These are phyloP conservation scores for Hygrophila difformis DNA, from an alignment of 257 asterid genomes.

Conservation along the genomic window DNA sequence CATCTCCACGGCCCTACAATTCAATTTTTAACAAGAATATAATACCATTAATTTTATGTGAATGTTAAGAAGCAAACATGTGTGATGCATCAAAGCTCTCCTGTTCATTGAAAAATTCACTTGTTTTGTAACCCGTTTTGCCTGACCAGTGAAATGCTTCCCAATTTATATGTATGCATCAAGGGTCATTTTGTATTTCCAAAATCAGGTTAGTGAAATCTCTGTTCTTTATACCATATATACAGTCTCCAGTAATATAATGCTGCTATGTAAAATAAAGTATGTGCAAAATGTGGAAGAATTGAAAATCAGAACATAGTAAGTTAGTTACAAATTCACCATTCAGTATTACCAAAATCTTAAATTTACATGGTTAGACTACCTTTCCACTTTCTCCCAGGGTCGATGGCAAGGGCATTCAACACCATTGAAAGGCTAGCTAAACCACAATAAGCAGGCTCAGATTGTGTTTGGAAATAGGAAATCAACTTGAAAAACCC, in stretches of 20 bases:
- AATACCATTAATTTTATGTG: conserved; percentile 5
- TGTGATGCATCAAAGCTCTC: too few relatives aligned
- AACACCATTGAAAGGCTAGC: conserved; percentile 99
- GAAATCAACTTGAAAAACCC: conserved; percentile 90
- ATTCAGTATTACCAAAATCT: conserved; percentile 1
- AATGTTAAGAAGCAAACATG: too few relatives aligned
- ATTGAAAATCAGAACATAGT: not conserved
- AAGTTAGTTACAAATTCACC: conserved; percentile 1
- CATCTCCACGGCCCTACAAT: conserved; percentile 97
- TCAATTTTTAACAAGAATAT: conserved; percentile 20
- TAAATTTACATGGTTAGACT: conserved; percentile 3
- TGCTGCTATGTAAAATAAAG: not conserved
- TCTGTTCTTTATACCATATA: too few relatives aligned
- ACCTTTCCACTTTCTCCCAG: conserved; percentile 99
- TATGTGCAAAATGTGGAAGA: not conserved
- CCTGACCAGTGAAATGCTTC: too few relatives aligned
- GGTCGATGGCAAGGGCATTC: conserved; percentile 96
- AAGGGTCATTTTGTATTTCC: too few relatives aligned
- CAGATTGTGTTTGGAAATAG: conserved; percentile 97
- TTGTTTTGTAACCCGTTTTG: too few relatives aligned
- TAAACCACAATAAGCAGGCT: conserved; percentile 97
- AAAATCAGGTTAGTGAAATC: too few relatives aligned
- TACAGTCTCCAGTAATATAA: not conserved
- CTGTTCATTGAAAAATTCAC: too few relatives aligned
- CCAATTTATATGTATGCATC: too few relatives aligned